Percentiles rank a stretch among this genome's conserved stretches.
Evolutionary conservation across 2,329 filamentous ascomycete species (phyloP).

Genomic region (Arthrobotrys megalospora): DNA sequence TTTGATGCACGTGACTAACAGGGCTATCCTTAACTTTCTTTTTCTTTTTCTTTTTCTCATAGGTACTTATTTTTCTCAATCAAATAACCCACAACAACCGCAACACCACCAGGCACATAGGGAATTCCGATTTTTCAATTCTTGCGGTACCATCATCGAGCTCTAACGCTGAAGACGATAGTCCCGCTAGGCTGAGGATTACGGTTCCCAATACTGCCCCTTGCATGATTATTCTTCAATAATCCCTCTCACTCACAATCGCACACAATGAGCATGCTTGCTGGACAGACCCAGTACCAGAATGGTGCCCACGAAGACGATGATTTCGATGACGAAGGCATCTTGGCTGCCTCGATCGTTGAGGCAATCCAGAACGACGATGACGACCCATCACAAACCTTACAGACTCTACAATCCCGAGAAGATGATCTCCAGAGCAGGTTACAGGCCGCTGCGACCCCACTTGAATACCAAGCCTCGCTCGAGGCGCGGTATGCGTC

Average conservation of each 20-base stretch:
- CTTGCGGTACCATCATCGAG: background rate
- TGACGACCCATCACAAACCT: constrained; percentile 74
- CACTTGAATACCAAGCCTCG: constrained; percentile 94
- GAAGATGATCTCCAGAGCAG: constrained; percentile 92
- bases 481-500: constrained; percentile 98
- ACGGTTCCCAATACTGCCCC: background rate
- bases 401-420: constrained; percentile 78
- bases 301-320: constrained; percentile 66
- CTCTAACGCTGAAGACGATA: background rate
- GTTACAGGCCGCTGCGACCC: constrained; percentile 90
- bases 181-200: background rate
- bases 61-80: constrained; percentile 21
- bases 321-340: constrained; percentile 95
- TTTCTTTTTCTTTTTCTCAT: constrained; percentile 16
- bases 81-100: constrained; percentile 21
- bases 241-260: background rate
- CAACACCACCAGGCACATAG: background rate
- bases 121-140: background rate
- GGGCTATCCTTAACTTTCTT: background rate
- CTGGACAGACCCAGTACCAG: constrained; percentile 50
- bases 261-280: constrained; percentile 31
- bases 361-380: constrained; percentile 97
- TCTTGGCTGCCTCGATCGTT: constrained; percentile 93
- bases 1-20: constrained; percentile 3
- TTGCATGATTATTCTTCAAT: background rate